These are phyloP conservation scores for Plantago coronopus DNA, from an alignment of 305 asterid genomes.

Conservation along the genomic window DNA sequence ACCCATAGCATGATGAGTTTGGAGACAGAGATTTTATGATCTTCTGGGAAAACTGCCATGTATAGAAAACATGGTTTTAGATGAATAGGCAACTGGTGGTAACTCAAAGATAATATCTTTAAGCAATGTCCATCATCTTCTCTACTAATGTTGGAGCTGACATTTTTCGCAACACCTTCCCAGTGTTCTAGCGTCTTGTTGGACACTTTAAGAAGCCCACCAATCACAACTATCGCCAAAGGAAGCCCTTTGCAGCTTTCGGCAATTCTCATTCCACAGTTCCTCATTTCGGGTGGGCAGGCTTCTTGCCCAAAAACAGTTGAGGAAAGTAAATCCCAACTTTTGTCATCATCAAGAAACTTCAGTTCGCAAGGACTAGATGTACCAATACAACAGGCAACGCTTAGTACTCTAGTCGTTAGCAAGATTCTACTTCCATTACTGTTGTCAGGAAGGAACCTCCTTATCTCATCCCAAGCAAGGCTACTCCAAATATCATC, in stretches of 20 bases:
- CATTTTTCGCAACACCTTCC: neutral
- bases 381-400: neutral
- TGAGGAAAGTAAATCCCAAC: neutral
- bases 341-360: neutral
- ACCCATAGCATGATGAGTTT: neutral
- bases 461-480: neutral
- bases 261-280: neutral
- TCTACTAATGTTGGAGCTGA: neutral
- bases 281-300: neutral
- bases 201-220: neutral
- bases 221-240: neutral
- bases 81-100: slow-evolving; percentile 12
- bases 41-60: neutral
- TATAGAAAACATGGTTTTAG: neutral
- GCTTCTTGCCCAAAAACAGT: neutral
- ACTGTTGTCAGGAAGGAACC: neutral
- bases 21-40: neutral
- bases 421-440: neutral
- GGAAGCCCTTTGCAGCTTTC: neutral
- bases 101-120: slow-evolving; percentile 9
- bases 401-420: neutral
- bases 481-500: slow-evolving; percentile 1
- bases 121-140: neutral
- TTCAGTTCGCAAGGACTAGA: neutral
- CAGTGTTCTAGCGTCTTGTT: neutral